These are phyloP conservation scores for Breviolum minutum DNA, from an alignment of 73 alveolate genomes.

Conservation along the genomic window DNA sequence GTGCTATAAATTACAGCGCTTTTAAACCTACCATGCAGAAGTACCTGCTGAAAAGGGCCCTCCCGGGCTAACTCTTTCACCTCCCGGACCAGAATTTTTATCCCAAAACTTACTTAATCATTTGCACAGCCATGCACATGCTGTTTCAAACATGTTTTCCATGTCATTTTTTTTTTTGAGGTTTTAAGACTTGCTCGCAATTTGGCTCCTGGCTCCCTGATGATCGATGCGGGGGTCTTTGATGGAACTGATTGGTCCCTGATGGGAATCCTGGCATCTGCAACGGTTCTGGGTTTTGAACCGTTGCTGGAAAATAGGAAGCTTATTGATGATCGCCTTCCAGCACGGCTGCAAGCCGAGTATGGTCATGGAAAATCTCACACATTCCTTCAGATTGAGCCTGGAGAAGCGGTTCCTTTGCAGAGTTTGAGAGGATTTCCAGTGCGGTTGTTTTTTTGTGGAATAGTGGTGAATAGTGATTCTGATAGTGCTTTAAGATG, in stretches of 20 bases:
- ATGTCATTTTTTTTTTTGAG: not conserved
- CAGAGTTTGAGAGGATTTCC: not conserved
- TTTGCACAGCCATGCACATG: no score
- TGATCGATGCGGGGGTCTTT: constrained; percentile 72
- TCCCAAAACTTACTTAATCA: no score
- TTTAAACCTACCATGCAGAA: no score
- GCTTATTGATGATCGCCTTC: constrained; percentile 42
- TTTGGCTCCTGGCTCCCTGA: constrained; percentile 37
- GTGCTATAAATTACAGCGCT: no score
- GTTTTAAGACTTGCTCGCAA: constrained; percentile 75
- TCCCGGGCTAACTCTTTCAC: no score
- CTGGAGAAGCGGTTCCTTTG: constrained; percentile 48
- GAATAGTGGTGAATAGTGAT: no score
- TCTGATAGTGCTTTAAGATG: not conserved
- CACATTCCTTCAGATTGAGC: constrained; percentile 25
- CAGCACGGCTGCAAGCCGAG: constrained; percentile 32
- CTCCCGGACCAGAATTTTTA: no score
- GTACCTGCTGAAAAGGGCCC: no score
- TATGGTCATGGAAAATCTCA: not conserved
- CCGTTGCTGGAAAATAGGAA: constrained; percentile 72
- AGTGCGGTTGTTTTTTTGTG: not conserved
- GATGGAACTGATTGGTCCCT: constrained; percentile 89
- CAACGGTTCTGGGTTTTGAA: constrained; percentile 69
- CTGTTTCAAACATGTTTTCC: not conserved
- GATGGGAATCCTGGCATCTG: constrained; percentile 82